Conservation (phyloP, 441 rosid genomes). For the Bocquillonia castaneifolia region DNA sequence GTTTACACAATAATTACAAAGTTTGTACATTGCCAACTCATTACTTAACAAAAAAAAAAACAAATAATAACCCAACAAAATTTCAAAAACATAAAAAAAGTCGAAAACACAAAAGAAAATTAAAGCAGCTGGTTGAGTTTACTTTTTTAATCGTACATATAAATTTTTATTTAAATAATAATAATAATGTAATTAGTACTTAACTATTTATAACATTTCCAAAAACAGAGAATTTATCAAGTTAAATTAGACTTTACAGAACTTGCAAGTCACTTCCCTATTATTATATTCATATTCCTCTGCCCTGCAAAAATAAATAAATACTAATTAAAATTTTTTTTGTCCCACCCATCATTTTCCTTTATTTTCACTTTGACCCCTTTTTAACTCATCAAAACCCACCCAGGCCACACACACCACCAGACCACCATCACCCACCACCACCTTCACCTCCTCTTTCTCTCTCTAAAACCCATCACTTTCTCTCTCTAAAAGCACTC, state of each 20-base stretch:
- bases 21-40: conserved; percentile 31
- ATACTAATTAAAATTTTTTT: neutral
- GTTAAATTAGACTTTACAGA: conserved; percentile 24
- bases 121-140: neutral
- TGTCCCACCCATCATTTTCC: conserved; percentile 27
- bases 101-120: neutral
- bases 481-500: neutral
- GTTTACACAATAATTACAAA: conserved; percentile 12
- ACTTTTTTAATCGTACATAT: neutral
- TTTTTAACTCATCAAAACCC: conserved; percentile 42
- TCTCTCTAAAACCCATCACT: neutral
- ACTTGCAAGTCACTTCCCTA: conserved; percentile 34
- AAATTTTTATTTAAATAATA: neutral
- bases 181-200: too few relatives aligned
- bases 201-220: too few relatives aligned
- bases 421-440: conserved; percentile 9
- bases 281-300: conserved; percentile 19
- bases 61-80: neutral
- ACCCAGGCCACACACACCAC: conserved; percentile 10
- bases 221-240: conserved; percentile 14
- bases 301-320: conserved; percentile 13
- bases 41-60: conserved; percentile 12
- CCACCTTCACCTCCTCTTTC: conserved; percentile 1
- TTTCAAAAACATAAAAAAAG: neutral
- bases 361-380: conserved; percentile 33